Evolutionary conservation across 129 eudicot species (phyloP).

Genomic region (Ambrosia artemisiifolia): DNA sequence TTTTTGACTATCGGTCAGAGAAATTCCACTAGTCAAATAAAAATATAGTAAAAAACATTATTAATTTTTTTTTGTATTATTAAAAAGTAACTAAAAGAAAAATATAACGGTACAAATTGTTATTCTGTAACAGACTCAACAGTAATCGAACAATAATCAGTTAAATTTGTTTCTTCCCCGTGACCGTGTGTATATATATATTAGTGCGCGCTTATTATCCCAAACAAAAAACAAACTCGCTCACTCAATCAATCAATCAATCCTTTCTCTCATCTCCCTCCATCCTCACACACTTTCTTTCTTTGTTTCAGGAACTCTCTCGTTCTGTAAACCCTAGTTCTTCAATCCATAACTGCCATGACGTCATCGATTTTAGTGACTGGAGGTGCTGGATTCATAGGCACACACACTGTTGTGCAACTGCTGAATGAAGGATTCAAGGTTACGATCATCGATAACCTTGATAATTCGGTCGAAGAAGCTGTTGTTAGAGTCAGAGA

Average conservation of each 20-base stretch:
- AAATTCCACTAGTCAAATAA: too few relatives aligned
- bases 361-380: slow-evolving; percentile 62
- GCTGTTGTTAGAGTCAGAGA: slow-evolving; percentile 63
- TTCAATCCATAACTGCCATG: slow-evolving; percentile 24
- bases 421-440: slow-evolving; percentile 68
- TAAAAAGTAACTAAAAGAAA: too few relatives aligned
- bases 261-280: neutral
- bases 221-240: slow-evolving; percentile 15
- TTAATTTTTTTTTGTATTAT: too few relatives aligned
- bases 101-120: neutral
- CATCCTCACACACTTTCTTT: neutral
- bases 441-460: slow-evolving; percentile 82
- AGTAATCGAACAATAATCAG: neutral
- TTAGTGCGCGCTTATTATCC: slow-evolving; percentile 13
- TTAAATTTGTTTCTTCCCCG: neutral
- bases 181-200: neutral
- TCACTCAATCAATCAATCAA: slow-evolving; percentile 37
- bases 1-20: too few relatives aligned
- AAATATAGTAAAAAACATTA: too few relatives aligned
- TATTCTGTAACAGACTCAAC: neutral
- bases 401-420: slow-evolving; percentile 79
- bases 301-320: neutral
- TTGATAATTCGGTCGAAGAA: slow-evolving; percentile 80
- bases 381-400: slow-evolving; percentile 98
- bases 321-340: slow-evolving; percentile 2